Evolutionary conservation across 1,284 basidiomycete genomes (phyloP), one percentile per base, ranked within the genome.

Genomic region (Leucocoprinus gongylophorus): DNA sequence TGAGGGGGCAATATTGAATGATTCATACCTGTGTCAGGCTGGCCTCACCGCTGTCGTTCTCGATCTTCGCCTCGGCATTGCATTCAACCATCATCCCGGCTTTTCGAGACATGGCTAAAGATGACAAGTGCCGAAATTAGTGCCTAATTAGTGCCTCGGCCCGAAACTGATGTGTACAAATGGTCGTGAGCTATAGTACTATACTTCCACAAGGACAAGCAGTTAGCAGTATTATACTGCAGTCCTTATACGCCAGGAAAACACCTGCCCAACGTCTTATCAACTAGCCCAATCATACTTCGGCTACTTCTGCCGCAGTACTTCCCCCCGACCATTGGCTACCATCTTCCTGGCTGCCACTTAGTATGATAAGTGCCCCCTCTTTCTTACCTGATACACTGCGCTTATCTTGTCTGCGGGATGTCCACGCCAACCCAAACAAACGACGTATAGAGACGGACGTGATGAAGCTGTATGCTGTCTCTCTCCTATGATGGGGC

Each of bases 361-460:
- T 12, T 20, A 12, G 7, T 30, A 53, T 53, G 51, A 53, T 53
- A 53, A 53, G 51, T 53, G 23, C 39, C 26, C 21, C 8, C 20
- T n/a, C n/a, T 39, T 26, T 23, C 17, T 15, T 7, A 20, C 8
- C 21, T 38, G n/a, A 5, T 26, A 33, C 33, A 21, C 28, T 38
- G 6, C 4, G 20, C 9, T 9, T 2, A 5, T 40, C 30, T 13
- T 17, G 15, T 43, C 13, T 28, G 42, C 29, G 28, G 39, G 26
- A 33, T 66, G 55, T 67, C 56, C 64, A 77, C 74, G 65, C 73
- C 55, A 70, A 68, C 60, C 67, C 71, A 54, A 71, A 68, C 64
- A 97, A 94, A 72, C 88, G 95, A 59, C 87, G 95, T 55, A 95
- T 97, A 68, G 95, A 99, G 72, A 98, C 94, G 48, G 95, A 99